Evolutionary conservation across 2,329 filamentous ascomycete genomes (phyloP), one percentile per base, ranked within the genome.

Genomic region (Malbranchea zuffiana): DNA sequence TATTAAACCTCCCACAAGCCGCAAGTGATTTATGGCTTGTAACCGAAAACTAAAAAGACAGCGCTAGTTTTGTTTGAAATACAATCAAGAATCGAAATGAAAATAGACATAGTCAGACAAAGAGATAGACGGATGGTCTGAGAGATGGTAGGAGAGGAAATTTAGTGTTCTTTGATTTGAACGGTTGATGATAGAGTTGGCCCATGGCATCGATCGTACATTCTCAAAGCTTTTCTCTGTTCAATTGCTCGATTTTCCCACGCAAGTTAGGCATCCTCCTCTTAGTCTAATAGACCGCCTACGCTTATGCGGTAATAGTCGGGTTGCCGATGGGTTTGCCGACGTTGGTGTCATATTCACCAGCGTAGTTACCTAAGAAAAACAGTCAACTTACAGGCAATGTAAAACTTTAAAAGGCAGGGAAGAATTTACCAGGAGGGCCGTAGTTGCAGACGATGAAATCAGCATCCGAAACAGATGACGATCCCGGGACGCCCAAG

Each of bases 381-480:
- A 16, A 19, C 11, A 47, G 27, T 49, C n/a, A 20, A n/a, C 20
- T 13, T 15, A 7, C 23, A 37, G 31, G 11, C 7, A 26, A 6
- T 2, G 17, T 3, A 8, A 28, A 19, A 33, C n/a, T 16, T 16
- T 29, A 18, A 10, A 12, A n/a, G n/a, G 11, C n/a, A 10, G 12
- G 18, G 11, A n/a, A 32, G 18, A 18, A 60, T 75, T 60, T 75
- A 82, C 83, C 85, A 45, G 75, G 65, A 44, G 76, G 71, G 47
- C 64, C 66, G 67, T 94, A 94, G 72, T 94, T 88, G 78, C 85
- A 94, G 52, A 92, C 84, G 19, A 82, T 87, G 68, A 75, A 85
- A 63, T 73, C 77, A n/a, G 76, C 62, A 24, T 68, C 38, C 18
- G 62, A 49, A 33, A 55, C 51, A 40, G 52, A 51, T 35, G 13